Conservation (phyloP, 768 basidiomycete species). For the Boletus barrowsii region DNA sequence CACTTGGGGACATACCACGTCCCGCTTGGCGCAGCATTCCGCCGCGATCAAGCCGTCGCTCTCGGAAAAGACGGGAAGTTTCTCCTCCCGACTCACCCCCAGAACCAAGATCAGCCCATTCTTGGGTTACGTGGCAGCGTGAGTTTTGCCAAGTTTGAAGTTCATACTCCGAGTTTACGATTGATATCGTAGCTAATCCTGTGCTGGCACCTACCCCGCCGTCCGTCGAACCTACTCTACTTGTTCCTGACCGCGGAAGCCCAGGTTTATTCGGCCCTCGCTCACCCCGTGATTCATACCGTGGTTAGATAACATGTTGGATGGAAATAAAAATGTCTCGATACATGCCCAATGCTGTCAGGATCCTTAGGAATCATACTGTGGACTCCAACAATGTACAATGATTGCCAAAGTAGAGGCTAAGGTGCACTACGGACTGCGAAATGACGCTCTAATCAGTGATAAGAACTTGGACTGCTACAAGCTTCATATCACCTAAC, state of each 20-base stretch:
- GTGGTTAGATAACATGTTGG: neutral
- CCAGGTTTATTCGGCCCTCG: slow-evolving; percentile 79
- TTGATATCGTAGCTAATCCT: slow-evolving; percentile 51
- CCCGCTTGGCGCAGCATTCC: slow-evolving; percentile 62
- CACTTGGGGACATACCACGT: slow-evolving; percentile 42
- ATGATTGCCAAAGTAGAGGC: too few relatives aligned
- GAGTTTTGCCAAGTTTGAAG: slow-evolving; percentile 31
- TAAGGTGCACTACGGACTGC: too few relatives aligned
- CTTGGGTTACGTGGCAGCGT: slow-evolving; percentile 72
- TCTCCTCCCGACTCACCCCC: slow-evolving; percentile 31
- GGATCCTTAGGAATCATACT: too few relatives aligned
- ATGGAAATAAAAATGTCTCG: neutral
- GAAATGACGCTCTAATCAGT: too few relatives aligned
- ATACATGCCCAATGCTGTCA: neutral
- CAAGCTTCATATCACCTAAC: too few relatives aligned
- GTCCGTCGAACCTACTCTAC: slow-evolving; percentile 54
- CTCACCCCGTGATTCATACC: slow-evolving; percentile 47
- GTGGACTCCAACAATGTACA: too few relatives aligned
- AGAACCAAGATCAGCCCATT: slow-evolving; percentile 40
- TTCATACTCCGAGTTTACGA: neutral
- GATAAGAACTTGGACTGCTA: too few relatives aligned
- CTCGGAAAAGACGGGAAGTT: slow-evolving; percentile 41
- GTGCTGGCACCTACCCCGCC: slow-evolving; percentile 56
- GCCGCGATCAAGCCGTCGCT: slow-evolving; percentile 35
- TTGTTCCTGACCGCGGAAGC: slow-evolving; percentile 55